Base-by-base conservation (phyloP, 192 early-diverging fungal genomes). In the Rhizophlyctis rosea region DNA sequence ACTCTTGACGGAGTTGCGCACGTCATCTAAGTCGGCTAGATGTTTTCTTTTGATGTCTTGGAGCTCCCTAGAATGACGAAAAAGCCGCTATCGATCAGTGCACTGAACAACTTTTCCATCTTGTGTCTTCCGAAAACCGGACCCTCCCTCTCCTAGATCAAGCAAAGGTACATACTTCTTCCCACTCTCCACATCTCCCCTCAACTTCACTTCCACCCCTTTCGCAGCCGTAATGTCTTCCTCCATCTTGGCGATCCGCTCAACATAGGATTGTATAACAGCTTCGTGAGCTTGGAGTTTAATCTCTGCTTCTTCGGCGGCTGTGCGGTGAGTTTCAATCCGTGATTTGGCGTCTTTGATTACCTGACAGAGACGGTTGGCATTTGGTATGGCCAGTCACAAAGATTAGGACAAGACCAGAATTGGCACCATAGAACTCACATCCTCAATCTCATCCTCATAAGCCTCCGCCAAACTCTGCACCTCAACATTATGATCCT, bases 401-500 rank as follows among this genome's bases (percentile, higher is more conserved):
- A n/a, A n/a, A n/a, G n/a, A n/a, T n/a, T n/a, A n/a, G n/a, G n/a
- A n/a, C n/a, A n/a, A n/a, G n/a, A n/a, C n/a, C n/a, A n/a, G n/a
- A n/a, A n/a, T n/a, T n/a, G n/a, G n/a, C n/a, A n/a, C n/a, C n/a
- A 14, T n/a, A 48, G 30, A 28, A 47, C 57, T 21, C 30, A 80
- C 78, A 54, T 77, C 73, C 5, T 57, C 33, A 3, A 82, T 64
- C 47, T 82, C 80, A 44, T 75, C 70, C 49, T 82, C 77, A 44
- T 80, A 82, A 27, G 71, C 72, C 28, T 77, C 75, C 7, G 63
- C 70, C 9, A 80, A 30, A 48, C 65, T 73, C 49, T 83, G 72
- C 1, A 83, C 65, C 54, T 81, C 76, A 5, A 72, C 64, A 18
- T 54, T 54, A 60, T 76, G 71, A 61, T 83, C 81, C 67, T 83